These are phyloP conservation scores for Helotiales sp. DNA, from an alignment of 2,329 filamentous ascomycete species.

Conservation along the genomic window DNA sequence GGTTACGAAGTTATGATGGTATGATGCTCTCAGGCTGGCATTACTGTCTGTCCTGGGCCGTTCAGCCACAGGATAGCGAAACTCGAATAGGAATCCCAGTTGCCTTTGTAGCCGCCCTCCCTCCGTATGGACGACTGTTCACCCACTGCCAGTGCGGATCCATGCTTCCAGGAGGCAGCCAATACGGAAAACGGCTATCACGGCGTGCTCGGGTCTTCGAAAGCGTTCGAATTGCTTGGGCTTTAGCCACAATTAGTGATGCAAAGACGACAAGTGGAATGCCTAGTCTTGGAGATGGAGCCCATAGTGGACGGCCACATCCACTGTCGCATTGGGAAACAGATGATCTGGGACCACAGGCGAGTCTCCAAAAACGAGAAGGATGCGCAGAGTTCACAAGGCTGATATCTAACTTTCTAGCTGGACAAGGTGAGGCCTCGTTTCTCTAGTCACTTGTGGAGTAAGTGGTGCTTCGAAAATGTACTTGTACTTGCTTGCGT, in stretches of 20 bases:
- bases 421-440: constrained; percentile 1
- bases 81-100: background rate
- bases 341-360: constrained; percentile 1
- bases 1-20: no score
- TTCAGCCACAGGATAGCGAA: constrained; percentile 11
- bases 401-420: constrained; percentile 2
- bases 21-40: background rate
- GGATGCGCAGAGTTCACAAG: constrained; percentile 1
- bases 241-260: constrained; percentile 14
- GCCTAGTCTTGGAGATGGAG: constrained; percentile 1
- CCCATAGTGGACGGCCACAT: background rate
- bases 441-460: background rate
- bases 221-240: constrained; percentile 7
- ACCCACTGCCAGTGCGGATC: background rate
- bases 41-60: background rate
- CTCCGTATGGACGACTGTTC: background rate
- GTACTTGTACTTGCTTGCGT: background rate
- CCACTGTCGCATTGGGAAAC: background rate
- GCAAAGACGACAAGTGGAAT: background rate
- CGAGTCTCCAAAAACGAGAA: background rate
- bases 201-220: constrained; percentile 1
- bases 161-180: constrained; percentile 9
- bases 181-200: constrained; percentile 13
- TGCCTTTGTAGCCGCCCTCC: background rate
- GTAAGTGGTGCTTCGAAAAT: background rate